Base-by-base conservation (phyloP, 495 filamentous ascomycete genomes). In the Neurospora sp. region DNA sequence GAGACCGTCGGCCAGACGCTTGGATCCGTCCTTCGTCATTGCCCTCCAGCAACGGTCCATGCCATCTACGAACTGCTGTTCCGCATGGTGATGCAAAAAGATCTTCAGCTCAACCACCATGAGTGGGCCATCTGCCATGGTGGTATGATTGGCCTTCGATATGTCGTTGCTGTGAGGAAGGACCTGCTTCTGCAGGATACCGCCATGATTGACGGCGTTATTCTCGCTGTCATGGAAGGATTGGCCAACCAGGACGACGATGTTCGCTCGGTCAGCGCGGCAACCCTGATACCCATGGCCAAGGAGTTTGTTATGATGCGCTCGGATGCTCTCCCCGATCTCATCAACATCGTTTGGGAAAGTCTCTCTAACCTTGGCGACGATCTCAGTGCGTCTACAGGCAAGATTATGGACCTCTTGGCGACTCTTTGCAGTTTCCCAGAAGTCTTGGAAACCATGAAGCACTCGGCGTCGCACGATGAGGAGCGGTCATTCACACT, bases 1-100 rank as follows among this genome's bases (percentile, higher is more conserved):
- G 96, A 99, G 82, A 97, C 96, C 0, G 92, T 97, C 34, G 96
- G 96, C n/a, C 96, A 99, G 82, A 94, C 94, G 3, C 85, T 99
- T 31, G 96, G 95, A 77, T 92, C 95, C 13, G 88, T 97, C 43
- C 85, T 99, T 62, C 91, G 91, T 71, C 92, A 97, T 81, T 83
- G 97, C 21, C 88, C 92, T 15, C 84, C 90, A 0, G 80, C 84
- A 39, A 92, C 93, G 37, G 94, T 98, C 69, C 88, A 93, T 73
- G 85, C 88, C 54, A 91, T 94, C 62, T 97, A 97, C 76, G 86
- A 85, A 28, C 89, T 94, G 59, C 85, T 99, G 19, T 91, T 94
- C 73, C 88, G 92, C 24, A 91, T 99, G 82, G 93, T 98, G 54
- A 96, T 97, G 93, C 93, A 97, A 79, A 89, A 88, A 54, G 93